Base-by-base conservation (phyloP, 2,329 filamentous ascomycete genomes). In the Penicillium occitanis region DNA sequence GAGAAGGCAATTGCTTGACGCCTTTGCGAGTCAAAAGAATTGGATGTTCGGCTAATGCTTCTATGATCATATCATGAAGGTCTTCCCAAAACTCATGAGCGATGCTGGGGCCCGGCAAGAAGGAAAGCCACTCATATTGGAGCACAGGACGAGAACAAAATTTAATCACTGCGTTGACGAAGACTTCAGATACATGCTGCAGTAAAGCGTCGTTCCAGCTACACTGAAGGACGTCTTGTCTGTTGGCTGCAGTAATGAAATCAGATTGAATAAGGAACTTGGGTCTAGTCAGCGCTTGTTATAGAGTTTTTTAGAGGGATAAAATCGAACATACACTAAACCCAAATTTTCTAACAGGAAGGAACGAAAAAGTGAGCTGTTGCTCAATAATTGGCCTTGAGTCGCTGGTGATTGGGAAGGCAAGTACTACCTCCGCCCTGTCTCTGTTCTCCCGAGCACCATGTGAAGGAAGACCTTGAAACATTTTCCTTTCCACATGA, bases 321-420 rank as follows among this genome's bases (percentile, higher is more conserved):
- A n/a, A 33, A 11, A 6, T 3, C 5, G 1, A 35, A 35, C 51
- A 3, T 55, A 55, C 51, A 3, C 2, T 19, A 8, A 55, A 55
- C 1, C 51, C 51, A 22, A 55, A 35, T 5, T 13, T 19, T 1
- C n/a, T 1, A 1, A 55, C 1, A 35, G 51, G 51, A 35, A 55
- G 51, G 28, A 55, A 55, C 10, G 51, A 55, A 11, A 55, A 55
- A 55, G 51, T 35, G 30, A 55, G 4, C 14, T 55, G 51, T 55
- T 1, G 30, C 30, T 80, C 69, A 5, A 80, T 66, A 2, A 82
- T 60, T 0, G 82, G 83, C 0, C 64, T 30, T 0, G 66, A 73
- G 2, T 70, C 30, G 11, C 30, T 37, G 1, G 33, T 51, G 5
- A 51, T 51, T 51, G 60, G 60, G 8, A 62, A 62, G 44, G 60